A percentile compares a stretch with the other conserved stretches of the same genome.
These are phyloP conservation scores for Escallonia herrerae DNA, from an alignment of 129 eudicot species.

Conservation along the genomic window DNA sequence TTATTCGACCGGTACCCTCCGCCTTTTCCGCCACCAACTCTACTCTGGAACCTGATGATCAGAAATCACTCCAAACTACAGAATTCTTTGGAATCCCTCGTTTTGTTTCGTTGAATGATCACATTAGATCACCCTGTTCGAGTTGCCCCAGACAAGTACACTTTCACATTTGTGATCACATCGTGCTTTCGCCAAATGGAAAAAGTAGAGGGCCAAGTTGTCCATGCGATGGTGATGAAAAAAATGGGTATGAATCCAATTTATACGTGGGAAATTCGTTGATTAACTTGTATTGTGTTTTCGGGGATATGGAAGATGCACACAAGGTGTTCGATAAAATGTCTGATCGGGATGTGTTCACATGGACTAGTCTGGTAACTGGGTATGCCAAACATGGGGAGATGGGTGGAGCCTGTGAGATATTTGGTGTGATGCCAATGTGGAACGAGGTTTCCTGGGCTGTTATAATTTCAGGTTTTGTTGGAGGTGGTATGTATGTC, in stretches of 20 bases:
- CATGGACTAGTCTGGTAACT: constrained; percentile 81
- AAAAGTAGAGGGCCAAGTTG: constrained; percentile 30
- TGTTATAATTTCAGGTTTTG: constrained; percentile 68
- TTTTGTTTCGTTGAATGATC: constrained; percentile 42
- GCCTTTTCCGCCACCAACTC: constrained; percentile 44
- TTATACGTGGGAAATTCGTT: constrained; percentile 62
- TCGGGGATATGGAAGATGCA: constrained; percentile 33
- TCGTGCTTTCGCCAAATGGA: constrained; percentile 56
- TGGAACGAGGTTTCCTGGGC: constrained; percentile 81
- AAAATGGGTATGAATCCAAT: constrained; percentile 41
- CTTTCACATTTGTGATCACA: constrained; percentile 69
- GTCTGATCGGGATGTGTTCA: constrained; percentile 60
- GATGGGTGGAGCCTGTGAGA: constrained; percentile 36
- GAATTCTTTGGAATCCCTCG: constrained; percentile 40
- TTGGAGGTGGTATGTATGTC: constrained; percentile 33
- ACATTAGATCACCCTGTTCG: neutral
- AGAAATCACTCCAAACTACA: constrained; percentile 59
- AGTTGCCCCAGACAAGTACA: constrained; percentile 52
- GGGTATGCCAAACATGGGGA: constrained; percentile 57
- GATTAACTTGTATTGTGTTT: constrained; percentile 50
- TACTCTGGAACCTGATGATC: constrained; percentile 66
- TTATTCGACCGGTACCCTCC: constrained; percentile 44
- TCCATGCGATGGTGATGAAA: constrained; percentile 61
- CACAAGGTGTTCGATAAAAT: constrained; percentile 64
- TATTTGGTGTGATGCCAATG: constrained; percentile 51